Percentiles rank a stretch among this genome's conserved stretches.
Evolutionary conservation across 1,139 yeast genomes (phyloP).

Genomic region (Pichiaceae sp.): DNA sequence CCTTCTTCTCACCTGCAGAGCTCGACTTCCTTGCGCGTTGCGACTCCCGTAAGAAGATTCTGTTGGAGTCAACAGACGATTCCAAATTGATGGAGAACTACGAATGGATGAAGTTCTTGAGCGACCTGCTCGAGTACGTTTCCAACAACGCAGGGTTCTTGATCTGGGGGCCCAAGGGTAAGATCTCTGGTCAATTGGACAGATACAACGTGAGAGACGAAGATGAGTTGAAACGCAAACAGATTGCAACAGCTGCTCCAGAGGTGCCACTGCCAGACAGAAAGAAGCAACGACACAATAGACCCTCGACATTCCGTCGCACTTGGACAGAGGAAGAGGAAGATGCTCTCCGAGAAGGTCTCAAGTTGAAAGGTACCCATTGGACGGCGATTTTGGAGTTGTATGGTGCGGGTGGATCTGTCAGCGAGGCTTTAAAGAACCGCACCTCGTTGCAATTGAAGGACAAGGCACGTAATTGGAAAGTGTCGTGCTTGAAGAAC

Average conservation of each 20-base stretch:
- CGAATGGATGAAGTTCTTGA: slow-evolving; percentile 67
- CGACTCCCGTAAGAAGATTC: slow-evolving; percentile 53
- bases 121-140: slow-evolving; percentile 71
- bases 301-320: slow-evolving; percentile 36
- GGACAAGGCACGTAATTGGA: slow-evolving; percentile 95
- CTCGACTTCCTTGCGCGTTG: slow-evolving; percentile 65
- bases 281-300: slow-evolving; percentile 16
- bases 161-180: slow-evolving; percentile 60
- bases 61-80: slow-evolving; percentile 41
- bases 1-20: slow-evolving; percentile 56
- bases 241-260: background rate
- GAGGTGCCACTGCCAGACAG: background rate
- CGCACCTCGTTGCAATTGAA: slow-evolving; percentile 86
- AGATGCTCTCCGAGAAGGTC: slow-evolving; percentile 71
- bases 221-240: background rate
- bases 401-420: slow-evolving; percentile 88
- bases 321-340: slow-evolving; percentile 92
- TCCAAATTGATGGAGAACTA: slow-evolving; percentile 49
- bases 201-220: slow-evolving; percentile 6
- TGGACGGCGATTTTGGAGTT: slow-evolving; percentile 87
- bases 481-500: slow-evolving; percentile 69
- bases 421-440: slow-evolving; percentile 75
- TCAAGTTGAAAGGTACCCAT: slow-evolving; percentile 79
- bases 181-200: slow-evolving; percentile 22
- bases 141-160: slow-evolving; percentile 65